These are phyloP conservation scores for Leccinellum luteum DNA, from an alignment of 768 basidiomycete species.

Conservation along the genomic window DNA sequence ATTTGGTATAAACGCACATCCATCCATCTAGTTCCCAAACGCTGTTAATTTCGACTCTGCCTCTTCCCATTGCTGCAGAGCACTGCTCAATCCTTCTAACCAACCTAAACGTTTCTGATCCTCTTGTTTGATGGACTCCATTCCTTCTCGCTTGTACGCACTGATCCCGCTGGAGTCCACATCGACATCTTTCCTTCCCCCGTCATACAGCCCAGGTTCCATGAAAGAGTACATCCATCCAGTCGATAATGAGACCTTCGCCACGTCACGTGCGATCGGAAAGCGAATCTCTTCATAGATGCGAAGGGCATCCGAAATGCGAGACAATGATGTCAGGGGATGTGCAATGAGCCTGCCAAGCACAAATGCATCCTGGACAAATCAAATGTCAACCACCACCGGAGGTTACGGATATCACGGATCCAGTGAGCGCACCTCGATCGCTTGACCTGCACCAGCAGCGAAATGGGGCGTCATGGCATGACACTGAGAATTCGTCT, in stretches of 20 bases:
- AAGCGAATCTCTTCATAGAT: conserved; percentile 16
- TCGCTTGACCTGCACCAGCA: conserved; percentile 28
- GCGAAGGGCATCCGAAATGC: conserved; percentile 1
- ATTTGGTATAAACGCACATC: neutral
- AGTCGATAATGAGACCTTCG: conserved; percentile 11
- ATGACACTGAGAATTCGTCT: conserved; percentile 7
- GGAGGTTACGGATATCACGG: neutral
- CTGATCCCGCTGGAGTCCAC: conserved; percentile 8
- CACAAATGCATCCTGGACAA: conserved; percentile 17
- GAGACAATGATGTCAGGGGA: conserved; percentile 6
- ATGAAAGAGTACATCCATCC: conserved; percentile 6
- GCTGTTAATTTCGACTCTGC: conserved; percentile 12
- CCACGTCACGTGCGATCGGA: conserved; percentile 11
- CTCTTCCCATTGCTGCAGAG: conserved; percentile 15
- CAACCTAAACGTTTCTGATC: conserved; percentile 14
- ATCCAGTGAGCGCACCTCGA: conserved; percentile 15
- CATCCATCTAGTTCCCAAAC: neutral
- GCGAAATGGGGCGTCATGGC: conserved; percentile 27
- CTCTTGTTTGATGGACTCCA: conserved; percentile 16
- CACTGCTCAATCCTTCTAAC: conserved; percentile 5
- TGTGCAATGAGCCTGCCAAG: conserved; percentile 25
- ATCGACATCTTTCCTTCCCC: conserved; percentile 8
- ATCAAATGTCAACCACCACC: neutral
- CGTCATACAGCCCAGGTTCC: conserved; percentile 22
- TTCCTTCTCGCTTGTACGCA: conserved; percentile 14